Conservation (phyloP, 2,329 filamentous ascomycete species). For the Colletotrichum graminicola region DNA sequence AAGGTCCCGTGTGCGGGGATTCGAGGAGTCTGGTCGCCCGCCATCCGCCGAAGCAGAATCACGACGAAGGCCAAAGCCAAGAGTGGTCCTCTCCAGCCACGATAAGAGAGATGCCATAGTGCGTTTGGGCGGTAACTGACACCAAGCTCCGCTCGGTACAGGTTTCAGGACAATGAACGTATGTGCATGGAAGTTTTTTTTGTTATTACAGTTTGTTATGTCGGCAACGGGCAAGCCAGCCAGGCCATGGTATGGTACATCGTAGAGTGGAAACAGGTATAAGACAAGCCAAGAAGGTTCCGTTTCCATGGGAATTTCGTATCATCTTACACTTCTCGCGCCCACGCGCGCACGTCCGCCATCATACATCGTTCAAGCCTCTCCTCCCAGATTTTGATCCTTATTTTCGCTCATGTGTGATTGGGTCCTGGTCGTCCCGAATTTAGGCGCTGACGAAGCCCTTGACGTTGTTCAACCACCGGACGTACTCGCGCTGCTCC, state of each 20-base stretch:
- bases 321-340: constrained; percentile 39
- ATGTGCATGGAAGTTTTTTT: constrained; percentile 10
- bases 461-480: constrained; percentile 91
- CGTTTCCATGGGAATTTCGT: constrained; percentile 24
- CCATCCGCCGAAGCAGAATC: too few species aligned
- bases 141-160: too few species aligned
- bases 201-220: constrained; percentile 38
- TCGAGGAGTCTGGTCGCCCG: too few species aligned
- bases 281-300: constrained; percentile 40
- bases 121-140: background rate
- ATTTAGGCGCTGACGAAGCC: constrained; percentile 80
- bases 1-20: too few species aligned
- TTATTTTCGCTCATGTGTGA: background rate
- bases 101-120: background rate
- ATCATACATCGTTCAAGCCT: constrained; percentile 39
- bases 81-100: too few species aligned
- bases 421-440: background rate
- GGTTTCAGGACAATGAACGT: background rate
- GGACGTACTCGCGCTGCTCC: constrained; percentile 97
- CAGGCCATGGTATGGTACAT: constrained; percentile 43
- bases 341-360: constrained; percentile 15
- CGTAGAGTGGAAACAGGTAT: constrained; percentile 42
- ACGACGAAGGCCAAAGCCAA: too few species aligned
- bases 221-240: constrained; percentile 28
- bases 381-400: constrained; percentile 15